These are phyloP conservation scores for Sordariomycetes sp. DNA, from an alignment of 2,329 filamentous ascomycete species.

Conservation along the genomic window DNA sequence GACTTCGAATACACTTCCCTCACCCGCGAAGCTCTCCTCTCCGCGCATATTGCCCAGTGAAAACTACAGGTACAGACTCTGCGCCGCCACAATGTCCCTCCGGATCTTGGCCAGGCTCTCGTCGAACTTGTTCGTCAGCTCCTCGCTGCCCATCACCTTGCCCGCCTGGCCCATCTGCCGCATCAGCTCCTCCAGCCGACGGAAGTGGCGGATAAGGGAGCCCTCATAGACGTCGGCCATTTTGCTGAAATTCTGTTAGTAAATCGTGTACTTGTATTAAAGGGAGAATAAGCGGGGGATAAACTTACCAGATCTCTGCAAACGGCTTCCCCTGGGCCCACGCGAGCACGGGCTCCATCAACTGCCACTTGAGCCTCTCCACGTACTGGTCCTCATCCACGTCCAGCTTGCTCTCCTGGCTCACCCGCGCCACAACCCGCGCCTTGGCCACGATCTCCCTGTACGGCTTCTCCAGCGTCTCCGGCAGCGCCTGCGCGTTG, in stretches of 20 bases:
- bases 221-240: constrained; percentile 99
- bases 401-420: constrained; percentile 84
- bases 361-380: constrained; percentile 78
- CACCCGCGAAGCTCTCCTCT: not conserved
- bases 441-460: constrained; percentile 82
- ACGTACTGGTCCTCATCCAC: constrained; percentile 95
- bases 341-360: constrained; percentile 91
- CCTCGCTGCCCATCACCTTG: constrained; percentile 97
- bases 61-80: constrained; percentile 77
- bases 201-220: constrained; percentile 90
- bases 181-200: constrained; percentile 84
- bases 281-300: not conserved
- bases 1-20: too few species aligned
- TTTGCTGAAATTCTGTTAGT: constrained; percentile 50
- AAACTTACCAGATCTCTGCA: constrained; percentile 81
- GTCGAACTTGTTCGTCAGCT: constrained; percentile 87
- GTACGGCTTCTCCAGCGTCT: constrained; percentile 78
- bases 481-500: constrained; percentile 64
- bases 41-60: not conserved
- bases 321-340: constrained; percentile 91
- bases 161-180: constrained; percentile 91
- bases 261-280: not conserved
- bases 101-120: constrained; percentile 74
- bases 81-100: constrained; percentile 88
- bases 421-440: constrained; percentile 81